Base-by-base conservation (phyloP, 306 rosid genomes). In the Fragaria nilgerrensis region DNA sequence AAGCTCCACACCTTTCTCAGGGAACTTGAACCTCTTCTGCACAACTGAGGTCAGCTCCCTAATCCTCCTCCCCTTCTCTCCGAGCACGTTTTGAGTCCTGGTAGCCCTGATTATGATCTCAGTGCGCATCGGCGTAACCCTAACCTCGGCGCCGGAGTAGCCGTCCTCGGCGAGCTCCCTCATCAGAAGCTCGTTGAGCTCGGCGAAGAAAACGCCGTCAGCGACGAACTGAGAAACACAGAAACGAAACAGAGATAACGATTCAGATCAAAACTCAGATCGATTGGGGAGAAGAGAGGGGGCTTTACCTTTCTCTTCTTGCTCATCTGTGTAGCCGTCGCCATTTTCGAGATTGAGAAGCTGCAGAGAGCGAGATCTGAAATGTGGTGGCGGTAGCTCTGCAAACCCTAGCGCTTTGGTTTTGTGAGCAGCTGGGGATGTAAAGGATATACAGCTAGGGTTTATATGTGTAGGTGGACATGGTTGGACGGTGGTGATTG, bases 101-200 rank as follows among this genome's bases (percentile, higher is more conserved):
- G 90, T 87, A 43, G 90, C 90, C 62, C 90, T 83, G 80, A 87
- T 87, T 9, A 87, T 87, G 85, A 87, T 87, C 87, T 87, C 90
- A 19, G 96, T 89, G 25, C 93, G 90, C 93, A 87, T 87, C 9
- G 96, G 93, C 16, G 93, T 90, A 22, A 88, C 93, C 78, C 93
- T 85, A 71, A 90, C 96, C 85, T 90, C 93, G 10, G 89, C 96
- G 13, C 96, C 96, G 12, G 96, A 90, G 84, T 90, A 90, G 0
- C 96, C 96, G 65, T 88, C 91, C 72, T 89, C 93, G 2, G 93
- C 96, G 10, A 90, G 88, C 89, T 90, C 96, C 70, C 93, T 83
- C 68, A 88, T 90, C 65, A 90, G 74, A 63, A 90, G 89, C 86
- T 90, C 93, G 49, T 90, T 90, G 59, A 90, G 78, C 86, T 90